Conservation (phyloP, 768 basidiomycete genomes). For the Harrya chromipes region DNA sequence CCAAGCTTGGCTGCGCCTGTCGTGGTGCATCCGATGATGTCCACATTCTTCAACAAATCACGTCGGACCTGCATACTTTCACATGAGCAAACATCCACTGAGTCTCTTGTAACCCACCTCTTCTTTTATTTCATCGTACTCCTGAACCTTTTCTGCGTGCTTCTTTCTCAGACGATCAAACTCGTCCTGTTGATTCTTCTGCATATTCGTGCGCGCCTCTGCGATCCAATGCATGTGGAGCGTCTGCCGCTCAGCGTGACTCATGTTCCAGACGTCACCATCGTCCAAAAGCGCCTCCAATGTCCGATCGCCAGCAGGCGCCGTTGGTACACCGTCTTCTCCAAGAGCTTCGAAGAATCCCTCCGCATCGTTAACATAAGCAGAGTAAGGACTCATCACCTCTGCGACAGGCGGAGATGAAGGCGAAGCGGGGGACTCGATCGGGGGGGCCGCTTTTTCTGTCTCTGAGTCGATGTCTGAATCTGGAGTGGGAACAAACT, state of each 20-base stretch:
- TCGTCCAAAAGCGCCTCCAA: constrained; percentile 36
- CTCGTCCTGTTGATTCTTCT: constrained; percentile 33
- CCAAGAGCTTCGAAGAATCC: constrained; percentile 41
- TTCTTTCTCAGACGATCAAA: constrained; percentile 41
- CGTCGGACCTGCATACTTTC: constrained; percentile 45
- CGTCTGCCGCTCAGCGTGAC: constrained; percentile 42
- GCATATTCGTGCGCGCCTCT: constrained; percentile 34
- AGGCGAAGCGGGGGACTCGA: background rate
- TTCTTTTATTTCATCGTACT: constrained; percentile 43
- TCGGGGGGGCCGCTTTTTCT: background rate
- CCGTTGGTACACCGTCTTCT: constrained; percentile 32
- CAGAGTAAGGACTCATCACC: background rate
- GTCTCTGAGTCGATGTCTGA: background rate
- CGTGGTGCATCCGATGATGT: constrained; percentile 76
- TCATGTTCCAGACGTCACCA: constrained; percentile 53
- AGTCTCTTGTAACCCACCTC: constrained; percentile 42
- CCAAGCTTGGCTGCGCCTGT: constrained; percentile 71
- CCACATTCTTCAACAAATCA: constrained; percentile 47
- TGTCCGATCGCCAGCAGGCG: constrained; percentile 37
- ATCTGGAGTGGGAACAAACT: background rate
- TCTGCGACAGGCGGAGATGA: background rate
- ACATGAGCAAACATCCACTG: background rate
- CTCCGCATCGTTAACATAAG: constrained; percentile 24
- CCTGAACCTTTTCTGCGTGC: constrained; percentile 38
- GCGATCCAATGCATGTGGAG: constrained; percentile 49